Evolutionary conservation across 768 basidiomycete genomes (phyloP), one percentile per base, ranked within the genome.

Genomic region (Fistulinella prunicolor): DNA sequence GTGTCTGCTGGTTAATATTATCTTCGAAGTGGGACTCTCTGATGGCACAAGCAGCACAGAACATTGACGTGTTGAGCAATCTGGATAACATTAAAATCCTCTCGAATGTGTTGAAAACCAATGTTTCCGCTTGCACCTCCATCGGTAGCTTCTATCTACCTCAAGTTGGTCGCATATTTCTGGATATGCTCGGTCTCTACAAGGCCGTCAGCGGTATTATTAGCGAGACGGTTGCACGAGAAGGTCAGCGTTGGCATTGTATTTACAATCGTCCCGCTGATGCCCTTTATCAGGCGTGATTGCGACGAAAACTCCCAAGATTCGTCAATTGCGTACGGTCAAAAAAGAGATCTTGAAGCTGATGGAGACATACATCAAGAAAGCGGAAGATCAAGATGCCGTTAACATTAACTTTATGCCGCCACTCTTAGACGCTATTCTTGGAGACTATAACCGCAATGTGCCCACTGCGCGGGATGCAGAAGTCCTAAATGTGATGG

Each of bases 311-410:
- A 98, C 94, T 3, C 94, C 95, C 9, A 96, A 96, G 76, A 83
- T 98, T 57, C 83, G 96, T 50, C 85, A 91, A 53, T 72, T 98
- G 44, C 79, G 96, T 51, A 97, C 95, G 3, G 94, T 99, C 58
- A 98, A 98, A 75, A 98, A 98, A 72, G 96, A 99, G 67, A 92
- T 98, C 38, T 70, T 99, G 55, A 94, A 93, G 73, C 71, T 97
- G 44, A 94, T 98, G 81, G 96, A 99, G 68, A 96, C 91, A 1
- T 98, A 97, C 67, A 86, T 98, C 68, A 89, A 85, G 71, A 94
- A 94, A 70, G 94, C 96, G 10, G 96, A 97, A 67, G 95, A 99
- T 61, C 77, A 96, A 28, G 95, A 98, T 42, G 81, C 88, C 12
- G 91, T 97, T 42, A 97, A 95, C 66, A 73, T 67, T 56, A 94